These are phyloP conservation scores for Pseudogymnoascus sp. DNA, from an alignment of 2,329 filamentous ascomycete genomes.

Conservation along the genomic window DNA sequence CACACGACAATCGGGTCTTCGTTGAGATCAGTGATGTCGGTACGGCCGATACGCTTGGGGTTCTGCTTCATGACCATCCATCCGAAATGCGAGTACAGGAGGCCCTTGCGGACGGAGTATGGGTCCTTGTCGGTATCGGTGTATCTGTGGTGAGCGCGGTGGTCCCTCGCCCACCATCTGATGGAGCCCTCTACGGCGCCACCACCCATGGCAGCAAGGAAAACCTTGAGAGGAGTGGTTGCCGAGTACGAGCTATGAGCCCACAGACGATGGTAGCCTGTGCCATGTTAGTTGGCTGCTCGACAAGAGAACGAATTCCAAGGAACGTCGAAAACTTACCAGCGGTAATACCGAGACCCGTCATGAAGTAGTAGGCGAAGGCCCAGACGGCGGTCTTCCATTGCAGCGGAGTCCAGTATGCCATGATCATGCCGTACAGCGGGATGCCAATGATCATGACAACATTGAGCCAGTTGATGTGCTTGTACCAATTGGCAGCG, in stretches of 20 bases:
- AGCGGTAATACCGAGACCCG: constrained; percentile 71
- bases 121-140: constrained; percentile 90
- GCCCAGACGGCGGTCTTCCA: constrained; percentile 67
- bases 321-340: constrained; percentile 41
- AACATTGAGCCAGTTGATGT: constrained; percentile 90
- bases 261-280: constrained; percentile 76
- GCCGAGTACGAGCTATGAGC: constrained; percentile 80
- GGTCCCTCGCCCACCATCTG: constrained; percentile 82
- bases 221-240: constrained; percentile 67
- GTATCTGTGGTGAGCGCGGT: constrained; percentile 83
- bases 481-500: constrained; percentile 77
- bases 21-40: constrained; percentile 82
- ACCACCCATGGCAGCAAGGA: constrained; percentile 72
- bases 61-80: constrained; percentile 96
- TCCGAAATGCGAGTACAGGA: constrained; percentile 75
- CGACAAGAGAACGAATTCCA: not conserved
- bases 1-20: constrained; percentile 78
- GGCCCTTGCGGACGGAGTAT: constrained; percentile 83
- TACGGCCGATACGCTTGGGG: constrained; percentile 79
- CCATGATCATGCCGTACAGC: constrained; percentile 61
- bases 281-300: constrained; percentile 14
- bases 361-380: constrained; percentile 75
- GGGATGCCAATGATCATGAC: constrained; percentile 74
- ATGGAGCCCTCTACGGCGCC: constrained; percentile 81
- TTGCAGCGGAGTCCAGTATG: constrained; percentile 71